Evolutionary conservation across 768 basidiomycete species (phyloP).

Genomic region (Lactifluus subvellereus): DNA sequence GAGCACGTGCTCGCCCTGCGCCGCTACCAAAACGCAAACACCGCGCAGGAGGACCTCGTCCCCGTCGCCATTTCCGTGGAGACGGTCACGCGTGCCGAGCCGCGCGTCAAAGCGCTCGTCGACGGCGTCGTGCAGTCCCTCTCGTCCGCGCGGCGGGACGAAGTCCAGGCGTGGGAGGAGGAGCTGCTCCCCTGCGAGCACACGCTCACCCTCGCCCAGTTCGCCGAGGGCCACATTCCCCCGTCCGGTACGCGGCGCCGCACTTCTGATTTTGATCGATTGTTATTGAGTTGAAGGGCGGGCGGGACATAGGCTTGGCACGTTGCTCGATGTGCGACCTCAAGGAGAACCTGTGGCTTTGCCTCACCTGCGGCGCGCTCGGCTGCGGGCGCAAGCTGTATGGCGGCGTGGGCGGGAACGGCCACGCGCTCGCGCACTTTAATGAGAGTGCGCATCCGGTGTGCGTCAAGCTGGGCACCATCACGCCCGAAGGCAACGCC

Average conservation of each 20-base stretch:
- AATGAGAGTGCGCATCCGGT: slow-evolving; percentile 66
- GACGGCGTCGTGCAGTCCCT: slow-evolving; percentile 72
- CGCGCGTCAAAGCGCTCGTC: slow-evolving; percentile 50
- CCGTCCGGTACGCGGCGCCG: slow-evolving; percentile 43
- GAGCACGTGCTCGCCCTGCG: slow-evolving; percentile 57
- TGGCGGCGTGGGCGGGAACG: slow-evolving; percentile 78
- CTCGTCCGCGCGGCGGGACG: slow-evolving; percentile 87
- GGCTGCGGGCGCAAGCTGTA: slow-evolving; percentile 86
- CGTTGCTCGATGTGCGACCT: slow-evolving; percentile 81
- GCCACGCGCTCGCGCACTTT: slow-evolving; percentile 82
- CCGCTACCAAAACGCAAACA: slow-evolving; percentile 63
- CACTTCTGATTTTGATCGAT: not conserved
- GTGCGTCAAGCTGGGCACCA: slow-evolving; percentile 92
- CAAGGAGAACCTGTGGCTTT: slow-evolving; percentile 92
- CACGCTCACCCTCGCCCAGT: slow-evolving; percentile 50
- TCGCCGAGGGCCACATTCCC: slow-evolving; percentile 41
- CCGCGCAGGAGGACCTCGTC: slow-evolving; percentile 31
- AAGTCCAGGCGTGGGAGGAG: slow-evolving; percentile 98
- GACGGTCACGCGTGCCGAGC: slow-evolving; percentile 32
- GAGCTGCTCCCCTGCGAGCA: slow-evolving; percentile 88
- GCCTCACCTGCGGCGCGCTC: slow-evolving; percentile 82
- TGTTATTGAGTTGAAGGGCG: not conserved
- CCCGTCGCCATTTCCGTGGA: slow-evolving; percentile 42
- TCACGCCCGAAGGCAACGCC: slow-evolving; percentile 89
- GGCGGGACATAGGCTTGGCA: slow-evolving; percentile 51